phyloP scores from a whole-genome alignment of 257 asterid species.

The Nyctanthes arbortristis region DNA sequence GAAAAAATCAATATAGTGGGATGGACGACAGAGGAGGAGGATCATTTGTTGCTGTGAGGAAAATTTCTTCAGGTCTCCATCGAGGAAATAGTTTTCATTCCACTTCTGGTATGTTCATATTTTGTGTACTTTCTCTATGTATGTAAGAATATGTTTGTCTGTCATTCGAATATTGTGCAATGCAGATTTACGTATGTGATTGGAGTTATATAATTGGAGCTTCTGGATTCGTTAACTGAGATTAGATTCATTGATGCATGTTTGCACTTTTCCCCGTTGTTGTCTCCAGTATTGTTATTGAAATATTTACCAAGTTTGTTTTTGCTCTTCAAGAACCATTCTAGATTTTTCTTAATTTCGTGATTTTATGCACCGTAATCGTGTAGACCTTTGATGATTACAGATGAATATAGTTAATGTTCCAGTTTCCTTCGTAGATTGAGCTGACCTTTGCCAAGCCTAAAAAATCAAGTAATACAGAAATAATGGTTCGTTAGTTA shows the following conservation, averaged over 20 bases:
- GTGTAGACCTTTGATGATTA: background rate
- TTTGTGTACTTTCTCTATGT: background rate
- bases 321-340: conserved; percentile 17
- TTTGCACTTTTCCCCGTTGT: conserved; percentile 24
- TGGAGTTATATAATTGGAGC: conserved; percentile 28
- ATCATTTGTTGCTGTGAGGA: conserved; percentile 91
- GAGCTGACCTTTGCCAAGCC: background rate
- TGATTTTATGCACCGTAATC: background rate
- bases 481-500: background rate
- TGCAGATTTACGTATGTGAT: conserved; percentile 10
- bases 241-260: conserved; percentile 52
- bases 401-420: background rate
- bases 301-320: conserved; percentile 50
- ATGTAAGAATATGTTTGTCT: too few relatives aligned
- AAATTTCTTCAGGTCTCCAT: conserved; percentile 87
- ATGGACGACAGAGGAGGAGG: conserved; percentile 94
- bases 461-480: too few relatives aligned
- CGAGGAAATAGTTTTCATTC: conserved; percentile 83
- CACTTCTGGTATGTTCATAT: conserved; percentile 59
- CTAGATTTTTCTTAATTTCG: conserved; percentile 6
- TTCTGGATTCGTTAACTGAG: conserved; percentile 59
- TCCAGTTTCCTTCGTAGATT: background rate
- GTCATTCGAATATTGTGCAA: too few relatives aligned
- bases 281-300: conserved; percentile 28
- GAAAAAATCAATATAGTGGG: conserved; percentile 25